Conservation (phyloP, 345 rosid species). For the Populus nigra region DNA sequence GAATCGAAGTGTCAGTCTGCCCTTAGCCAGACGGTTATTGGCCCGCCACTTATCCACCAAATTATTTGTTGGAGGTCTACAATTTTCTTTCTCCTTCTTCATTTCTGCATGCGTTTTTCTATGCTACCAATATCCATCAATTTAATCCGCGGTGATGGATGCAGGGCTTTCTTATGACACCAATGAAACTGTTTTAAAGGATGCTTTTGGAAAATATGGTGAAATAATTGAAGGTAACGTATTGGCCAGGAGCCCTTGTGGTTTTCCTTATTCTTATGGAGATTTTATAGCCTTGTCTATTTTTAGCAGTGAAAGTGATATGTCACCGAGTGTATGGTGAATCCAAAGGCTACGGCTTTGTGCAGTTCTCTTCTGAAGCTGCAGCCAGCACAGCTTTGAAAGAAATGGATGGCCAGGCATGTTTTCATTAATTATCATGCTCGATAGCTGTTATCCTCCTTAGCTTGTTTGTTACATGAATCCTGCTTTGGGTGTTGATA, state of each 20-base stretch:
- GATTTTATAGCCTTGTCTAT: not conserved
- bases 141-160: not conserved
- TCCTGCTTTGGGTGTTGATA: no score
- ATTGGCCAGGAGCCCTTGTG: not conserved
- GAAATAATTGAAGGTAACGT: slow-evolving; percentile 47
- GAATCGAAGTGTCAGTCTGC: not conserved
- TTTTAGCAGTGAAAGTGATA: slow-evolving; percentile 50
- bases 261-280: not conserved
- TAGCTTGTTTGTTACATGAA: not conserved
- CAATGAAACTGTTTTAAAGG: slow-evolving; percentile 58
- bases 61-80: slow-evolving; percentile 59
- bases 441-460: not conserved
- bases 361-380: slow-evolving; percentile 50
- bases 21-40: slow-evolving; percentile 10
- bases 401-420: slow-evolving; percentile 62
- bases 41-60: slow-evolving; percentile 33
- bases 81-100: not conserved
- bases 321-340: slow-evolving; percentile 64
- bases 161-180: slow-evolving; percentile 70
- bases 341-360: slow-evolving; percentile 80
- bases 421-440: not conserved
- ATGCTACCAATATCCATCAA: not conserved
- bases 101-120: not conserved
- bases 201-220: slow-evolving; percentile 48
- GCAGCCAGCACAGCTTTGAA: slow-evolving; percentile 55